These are phyloP conservation scores for Phytophthora pseudosyringae DNA, from an alignment of 352 stramenopile genomes.

Conservation along the genomic window DNA sequence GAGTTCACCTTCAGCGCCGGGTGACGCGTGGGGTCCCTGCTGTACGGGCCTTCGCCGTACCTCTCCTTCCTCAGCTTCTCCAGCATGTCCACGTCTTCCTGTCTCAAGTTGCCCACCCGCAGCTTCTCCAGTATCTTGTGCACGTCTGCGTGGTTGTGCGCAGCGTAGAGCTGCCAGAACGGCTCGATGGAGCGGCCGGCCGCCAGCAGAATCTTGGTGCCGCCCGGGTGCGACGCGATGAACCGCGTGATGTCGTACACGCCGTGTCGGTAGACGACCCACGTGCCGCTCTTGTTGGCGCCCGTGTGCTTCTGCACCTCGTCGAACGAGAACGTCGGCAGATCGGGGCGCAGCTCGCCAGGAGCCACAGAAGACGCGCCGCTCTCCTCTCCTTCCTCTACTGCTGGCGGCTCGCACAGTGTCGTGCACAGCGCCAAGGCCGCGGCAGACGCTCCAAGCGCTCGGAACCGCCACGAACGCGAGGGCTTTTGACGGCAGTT, in stretches of 20 bases:
- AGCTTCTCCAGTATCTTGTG: slow-evolving; percentile 92
- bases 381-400: slow-evolving; percentile 20
- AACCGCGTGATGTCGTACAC: slow-evolving; percentile 99
- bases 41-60: slow-evolving; percentile 93
- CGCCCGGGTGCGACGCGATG: slow-evolving; percentile 93
- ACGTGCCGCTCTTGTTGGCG: slow-evolving; percentile 81
- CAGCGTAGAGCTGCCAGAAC: slow-evolving; percentile 97
- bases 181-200: slow-evolving; percentile 88
- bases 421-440: slow-evolving; percentile 17
- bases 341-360: slow-evolving; percentile 44
- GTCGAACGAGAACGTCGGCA: slow-evolving; percentile 74
- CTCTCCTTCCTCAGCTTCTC: slow-evolving; percentile 83
- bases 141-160: slow-evolving; percentile 95
- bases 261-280: slow-evolving; percentile 93
- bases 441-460: slow-evolving; percentile 11
- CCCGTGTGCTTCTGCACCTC: slow-evolving; percentile 80
- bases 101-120: slow-evolving; percentile 89
- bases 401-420: slow-evolving; percentile 31
- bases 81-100: slow-evolving; percentile 89
- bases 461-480: slow-evolving; percentile 6
- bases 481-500: neutral
- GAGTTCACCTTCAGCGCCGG: slow-evolving; percentile 93
- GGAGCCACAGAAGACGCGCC: slow-evolving; percentile 11
- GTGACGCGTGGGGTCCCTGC: slow-evolving; percentile 90
- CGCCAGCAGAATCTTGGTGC: slow-evolving; percentile 90